These are phyloP conservation scores for Syncephalastrum monosporum DNA, from an alignment of 371 early-diverging fungal species.

Conservation along the genomic window DNA sequence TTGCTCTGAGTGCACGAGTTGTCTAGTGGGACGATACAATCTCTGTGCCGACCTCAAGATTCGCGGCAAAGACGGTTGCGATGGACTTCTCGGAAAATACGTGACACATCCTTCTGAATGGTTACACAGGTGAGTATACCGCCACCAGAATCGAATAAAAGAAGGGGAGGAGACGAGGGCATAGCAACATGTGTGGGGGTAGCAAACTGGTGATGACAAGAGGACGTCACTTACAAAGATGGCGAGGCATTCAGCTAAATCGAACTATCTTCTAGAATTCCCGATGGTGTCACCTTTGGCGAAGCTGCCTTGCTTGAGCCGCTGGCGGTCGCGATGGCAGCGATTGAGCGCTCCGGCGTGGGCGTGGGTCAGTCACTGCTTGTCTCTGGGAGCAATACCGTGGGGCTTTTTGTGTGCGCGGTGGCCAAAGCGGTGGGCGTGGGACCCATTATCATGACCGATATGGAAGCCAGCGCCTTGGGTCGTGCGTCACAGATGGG, in stretches of 20 bases:
- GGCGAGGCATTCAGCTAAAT: not conserved
- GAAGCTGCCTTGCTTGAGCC: slow-evolving; percentile 14
- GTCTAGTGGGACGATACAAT: slow-evolving; percentile 12
- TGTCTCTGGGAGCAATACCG: slow-evolving; percentile 1
- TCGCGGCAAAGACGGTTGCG: slow-evolving; percentile 1
- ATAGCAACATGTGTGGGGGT: no score
- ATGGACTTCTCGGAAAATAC: slow-evolving; percentile 7
- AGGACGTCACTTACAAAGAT: not conserved
- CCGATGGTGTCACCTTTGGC: slow-evolving; percentile 2
- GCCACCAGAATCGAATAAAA: no score
- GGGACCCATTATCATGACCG: slow-evolving; percentile 4
- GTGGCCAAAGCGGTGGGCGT: slow-evolving; percentile 11
- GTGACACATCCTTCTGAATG: slow-evolving; percentile 13
- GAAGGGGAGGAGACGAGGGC: no score
- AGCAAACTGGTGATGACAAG: no score
- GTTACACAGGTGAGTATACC: slow-evolving; percentile 12
- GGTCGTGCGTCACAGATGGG: not conserved
- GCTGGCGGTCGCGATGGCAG: slow-evolving; percentile 11
- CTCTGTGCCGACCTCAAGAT: slow-evolving; percentile 3
- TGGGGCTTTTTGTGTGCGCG: slow-evolving; percentile 5
- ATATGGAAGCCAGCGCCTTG: not conserved
- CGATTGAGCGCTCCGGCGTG: slow-evolving; percentile 7
- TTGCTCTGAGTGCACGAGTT: slow-evolving; percentile 8
- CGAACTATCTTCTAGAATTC: slow-evolving; percentile 4
- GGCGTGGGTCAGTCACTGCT: slow-evolving; percentile 10